Base-by-base conservation (phyloP, 2,329 filamentous ascomycete genomes). In the Sporothrix phasma region DNA sequence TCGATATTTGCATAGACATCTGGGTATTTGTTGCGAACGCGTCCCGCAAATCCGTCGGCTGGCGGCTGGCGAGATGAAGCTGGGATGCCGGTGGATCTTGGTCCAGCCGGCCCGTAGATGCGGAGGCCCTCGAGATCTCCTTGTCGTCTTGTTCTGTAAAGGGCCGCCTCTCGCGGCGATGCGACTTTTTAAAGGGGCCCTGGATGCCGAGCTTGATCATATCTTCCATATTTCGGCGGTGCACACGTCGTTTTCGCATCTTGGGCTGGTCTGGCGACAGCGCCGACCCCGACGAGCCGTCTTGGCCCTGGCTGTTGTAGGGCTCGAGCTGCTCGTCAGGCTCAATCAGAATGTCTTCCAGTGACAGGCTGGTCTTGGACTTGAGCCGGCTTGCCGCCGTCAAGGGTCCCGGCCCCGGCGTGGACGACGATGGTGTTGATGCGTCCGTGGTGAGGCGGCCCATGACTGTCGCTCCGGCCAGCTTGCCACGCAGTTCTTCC, bases 91-190 rank as follows among this genome's bases (percentile, higher is more conserved):
- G 70, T 86, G 84, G 22, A 88, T 88, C 71, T 81, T 84, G 61
- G 84, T 86, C 85, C 85, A 88, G 83, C 80, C 8, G 84, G 82
- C 0, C 85, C 85, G 70, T 87, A 86, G 3, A 78, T 70, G 45
- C 83, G 76, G 43, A 86, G 80, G 0, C 85, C 85, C 65, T 82
- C 76, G 1, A 87, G 51, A 88, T 88, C 67, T 85, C 81, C 34
- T 75, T 76, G 69, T 88, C 85, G 65, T 88, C 85, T 67, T 84
- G 79, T 31, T 84, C 81, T 0, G 84, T 84, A 67, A 87, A 88
- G 0, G 83, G 80, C 3, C 82, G 78, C 56, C 85, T 77, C 70
- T 84, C 82, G 24, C 85, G 80, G 31, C 85, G 80, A 56, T 80
- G 78, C 0, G 84, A 86, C 69, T 83, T 83, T 66, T 82, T 84